A percentile compares a stretch with the other conserved stretches of the same genome.
phyloP scores from a whole-genome alignment of 2,329 filamentous ascomycete species.

The Ophiocordyceps camponoti-floridani region DNA sequence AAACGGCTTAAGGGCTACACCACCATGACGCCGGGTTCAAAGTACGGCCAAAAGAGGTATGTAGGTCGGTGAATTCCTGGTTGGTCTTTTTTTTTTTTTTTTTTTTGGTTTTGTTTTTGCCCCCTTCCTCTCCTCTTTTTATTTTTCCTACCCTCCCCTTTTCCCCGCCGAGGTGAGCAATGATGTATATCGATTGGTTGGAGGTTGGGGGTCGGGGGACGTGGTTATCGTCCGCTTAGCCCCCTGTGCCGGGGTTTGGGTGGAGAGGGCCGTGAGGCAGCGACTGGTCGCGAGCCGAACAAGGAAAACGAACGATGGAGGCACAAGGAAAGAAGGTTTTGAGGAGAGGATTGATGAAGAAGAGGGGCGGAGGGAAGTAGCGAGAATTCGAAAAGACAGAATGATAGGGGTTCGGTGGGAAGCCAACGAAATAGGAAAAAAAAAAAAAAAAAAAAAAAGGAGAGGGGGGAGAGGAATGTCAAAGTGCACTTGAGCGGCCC shows the following conservation, averaged over 20 bases:
- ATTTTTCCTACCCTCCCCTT: not conserved
- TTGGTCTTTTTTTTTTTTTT: not conserved
- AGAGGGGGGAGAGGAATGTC: not conserved
- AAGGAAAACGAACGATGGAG: not conserved
- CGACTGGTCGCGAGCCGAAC: not conserved
- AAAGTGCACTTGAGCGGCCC: not conserved
- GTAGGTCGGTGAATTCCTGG: not conserved
- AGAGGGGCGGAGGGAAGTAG: not conserved
- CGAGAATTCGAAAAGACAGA: not conserved
- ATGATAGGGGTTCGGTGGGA: not conserved
- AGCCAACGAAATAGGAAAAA: not conserved
- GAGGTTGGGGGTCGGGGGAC: not conserved
- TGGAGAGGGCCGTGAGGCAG: not conserved
- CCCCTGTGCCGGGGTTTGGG: constrained; percentile 1
- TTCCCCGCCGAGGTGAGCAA: not conserved
- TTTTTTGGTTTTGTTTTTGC: not conserved
- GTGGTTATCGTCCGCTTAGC: not conserved
- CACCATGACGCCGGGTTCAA: constrained; percentile 2
- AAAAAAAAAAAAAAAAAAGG: not conserved
- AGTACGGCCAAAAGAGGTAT: constrained; percentile 1
- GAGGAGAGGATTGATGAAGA: not conserved
- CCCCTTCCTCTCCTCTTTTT: not conserved
- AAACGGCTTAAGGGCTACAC: constrained; percentile 2
- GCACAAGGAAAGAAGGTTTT: not conserved
- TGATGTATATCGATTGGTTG: not conserved